phyloP scores from a whole-genome alignment of 2,329 filamentous ascomycete genomes.

The Alternaria incomplexa region DNA sequence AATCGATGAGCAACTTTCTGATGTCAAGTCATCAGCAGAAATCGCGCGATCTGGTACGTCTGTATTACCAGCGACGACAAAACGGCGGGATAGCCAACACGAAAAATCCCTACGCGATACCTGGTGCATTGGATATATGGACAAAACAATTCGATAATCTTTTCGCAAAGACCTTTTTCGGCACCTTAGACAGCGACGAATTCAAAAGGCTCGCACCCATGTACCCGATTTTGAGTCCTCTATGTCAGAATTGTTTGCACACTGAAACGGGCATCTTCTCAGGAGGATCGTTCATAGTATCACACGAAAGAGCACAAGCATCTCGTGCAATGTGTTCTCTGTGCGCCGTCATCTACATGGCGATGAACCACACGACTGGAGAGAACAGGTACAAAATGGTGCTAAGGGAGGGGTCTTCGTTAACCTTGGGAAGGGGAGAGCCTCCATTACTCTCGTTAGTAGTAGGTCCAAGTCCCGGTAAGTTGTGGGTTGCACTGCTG shows the following conservation, averaged over 20 bases:
- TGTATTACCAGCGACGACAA: background rate
- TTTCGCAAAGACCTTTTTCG: background rate
- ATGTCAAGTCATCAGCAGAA: background rate
- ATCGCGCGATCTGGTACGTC: background rate
- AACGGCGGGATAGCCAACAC: background rate
- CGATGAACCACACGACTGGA: background rate
- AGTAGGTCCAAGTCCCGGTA: background rate
- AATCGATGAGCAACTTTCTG: background rate
- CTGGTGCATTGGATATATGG: background rate
- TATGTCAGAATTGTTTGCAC: background rate
- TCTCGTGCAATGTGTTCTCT: background rate
- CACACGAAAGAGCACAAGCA: background rate
- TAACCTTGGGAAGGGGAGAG: background rate
- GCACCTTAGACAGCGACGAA: background rate
- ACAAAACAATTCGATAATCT: background rate
- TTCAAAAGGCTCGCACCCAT: background rate
- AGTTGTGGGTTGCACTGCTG: background rate
- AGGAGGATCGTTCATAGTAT: background rate
- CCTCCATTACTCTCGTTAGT: background rate
- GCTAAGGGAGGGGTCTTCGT: background rate
- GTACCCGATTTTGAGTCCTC: background rate
- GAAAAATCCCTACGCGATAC: background rate
- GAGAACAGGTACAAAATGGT: background rate
- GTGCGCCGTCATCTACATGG: background rate
- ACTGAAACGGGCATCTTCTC: background rate